A percentile compares a stretch with the other conserved stretches of the same genome.
These are phyloP conservation scores for Lichtheimia ornata DNA, from an alignment of 371 early-diverging fungal genomes.

Conservation along the genomic window DNA sequence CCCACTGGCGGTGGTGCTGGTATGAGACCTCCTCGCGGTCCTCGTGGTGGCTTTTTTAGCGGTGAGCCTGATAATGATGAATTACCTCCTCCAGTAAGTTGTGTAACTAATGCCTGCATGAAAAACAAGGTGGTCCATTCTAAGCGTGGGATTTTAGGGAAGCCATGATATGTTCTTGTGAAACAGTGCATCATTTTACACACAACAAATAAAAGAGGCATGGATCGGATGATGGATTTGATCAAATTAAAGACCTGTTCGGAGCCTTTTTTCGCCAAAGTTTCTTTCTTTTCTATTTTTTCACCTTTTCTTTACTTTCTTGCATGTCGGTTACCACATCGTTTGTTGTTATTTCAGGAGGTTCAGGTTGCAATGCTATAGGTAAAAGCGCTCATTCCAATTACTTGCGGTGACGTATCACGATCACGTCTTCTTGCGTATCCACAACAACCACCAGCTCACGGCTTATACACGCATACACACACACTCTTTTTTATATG, in stretches of 20 bases:
- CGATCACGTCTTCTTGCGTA: not conserved
- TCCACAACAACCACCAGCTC: not conserved
- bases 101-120: not conserved
- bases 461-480: not conserved
- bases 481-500: not conserved
- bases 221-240: slow-evolving; percentile 7
- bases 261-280: too few relatives aligned
- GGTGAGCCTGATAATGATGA: slow-evolving; percentile 85
- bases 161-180: slow-evolving; percentile 71
- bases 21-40: slow-evolving; percentile 35
- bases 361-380: slow-evolving; percentile 64
- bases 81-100: slow-evolving; percentile 70
- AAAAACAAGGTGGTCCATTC: too few relatives aligned
- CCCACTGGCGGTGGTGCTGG: slow-evolving; percentile 54
- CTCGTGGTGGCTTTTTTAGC: slow-evolving; percentile 40
- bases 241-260: not conserved
- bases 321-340: slow-evolving; percentile 6
- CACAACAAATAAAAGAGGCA: not conserved
- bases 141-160: slow-evolving; percentile 33
- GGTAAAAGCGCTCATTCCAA: slow-evolving; percentile 18
- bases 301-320: slow-evolving; percentile 7
- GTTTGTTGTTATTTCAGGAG: slow-evolving; percentile 63
- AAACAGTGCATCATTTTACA: slow-evolving; percentile 3
- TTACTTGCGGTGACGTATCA: not conserved
- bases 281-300: not conserved